Evolutionary conservation across 257 asterid genomes (phyloP).

Genomic region (Solanum gracilifrons): DNA sequence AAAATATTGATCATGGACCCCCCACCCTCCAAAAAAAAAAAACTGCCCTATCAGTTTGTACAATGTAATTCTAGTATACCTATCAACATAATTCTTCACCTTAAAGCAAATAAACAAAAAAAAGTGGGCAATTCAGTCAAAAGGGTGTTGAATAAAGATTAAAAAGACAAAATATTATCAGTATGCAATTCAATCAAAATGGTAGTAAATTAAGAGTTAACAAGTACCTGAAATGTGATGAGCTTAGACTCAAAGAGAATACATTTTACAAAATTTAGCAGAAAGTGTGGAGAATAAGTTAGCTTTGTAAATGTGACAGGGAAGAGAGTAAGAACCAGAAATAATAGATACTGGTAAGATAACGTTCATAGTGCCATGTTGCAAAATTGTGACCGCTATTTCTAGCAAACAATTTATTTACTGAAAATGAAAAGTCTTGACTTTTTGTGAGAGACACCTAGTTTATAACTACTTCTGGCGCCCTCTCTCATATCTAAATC

Average conservation of each 20-base stretch:
- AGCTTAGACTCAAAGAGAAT: background rate
- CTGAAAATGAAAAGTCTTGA: background rate
- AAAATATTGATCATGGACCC: background rate
- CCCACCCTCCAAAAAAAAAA: background rate
- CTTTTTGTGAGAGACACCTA: background rate
- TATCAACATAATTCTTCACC: background rate
- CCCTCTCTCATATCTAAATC: background rate
- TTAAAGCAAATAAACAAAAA: background rate
- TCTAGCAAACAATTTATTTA: constrained; percentile 1
- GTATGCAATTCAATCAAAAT: background rate
- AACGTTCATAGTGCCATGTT: constrained; percentile 32
- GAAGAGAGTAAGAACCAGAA: constrained; percentile 15
- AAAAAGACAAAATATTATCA: background rate
- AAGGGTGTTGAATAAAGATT: background rate
- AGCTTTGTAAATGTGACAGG: background rate
- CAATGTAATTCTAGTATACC: background rate
- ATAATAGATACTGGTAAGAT: constrained; percentile 39
- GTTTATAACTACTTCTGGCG: constrained; percentile 17
- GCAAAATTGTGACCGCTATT: constrained; percentile 25
- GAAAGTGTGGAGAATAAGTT: background rate
- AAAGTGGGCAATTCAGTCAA: background rate
- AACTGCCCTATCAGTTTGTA: background rate
- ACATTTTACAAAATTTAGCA: background rate
- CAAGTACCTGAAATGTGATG: background rate
- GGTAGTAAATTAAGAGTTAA: background rate